These are phyloP conservation scores for Suhomyces sp. DNA, from an alignment of 805 yeast genomes.

Conservation along the genomic window DNA sequence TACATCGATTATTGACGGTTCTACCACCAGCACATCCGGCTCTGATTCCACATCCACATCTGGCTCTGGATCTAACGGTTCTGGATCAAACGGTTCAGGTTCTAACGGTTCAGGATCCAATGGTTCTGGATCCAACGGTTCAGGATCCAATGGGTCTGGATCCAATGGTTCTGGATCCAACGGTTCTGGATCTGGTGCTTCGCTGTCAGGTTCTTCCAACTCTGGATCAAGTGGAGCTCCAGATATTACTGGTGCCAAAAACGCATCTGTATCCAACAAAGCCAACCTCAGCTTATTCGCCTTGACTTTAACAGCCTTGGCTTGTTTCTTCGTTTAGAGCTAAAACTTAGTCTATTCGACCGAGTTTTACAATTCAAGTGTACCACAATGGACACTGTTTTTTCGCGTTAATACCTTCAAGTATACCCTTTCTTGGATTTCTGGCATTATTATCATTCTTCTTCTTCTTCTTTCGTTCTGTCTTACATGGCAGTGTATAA, in stretches of 20 bases:
- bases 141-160: neutral
- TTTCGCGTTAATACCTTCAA: neutral
- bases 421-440: neutral
- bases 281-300: neutral
- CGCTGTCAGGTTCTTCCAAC: neutral
- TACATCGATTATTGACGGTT: no score
- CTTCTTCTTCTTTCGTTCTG: no score
- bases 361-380: neutral
- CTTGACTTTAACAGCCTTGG: neutral
- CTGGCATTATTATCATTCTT: conserved; percentile 11
- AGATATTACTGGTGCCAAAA: conserved; percentile 1
- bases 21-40: no score
- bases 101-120: neutral
- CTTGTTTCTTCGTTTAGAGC: neutral
- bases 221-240: neutral
- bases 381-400: neutral
- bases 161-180: conserved; percentile 1
- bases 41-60: neutral
- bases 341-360: no score
- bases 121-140: conserved; percentile 1
- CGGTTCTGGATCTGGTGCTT: neutral
- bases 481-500: no score
- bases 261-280: conserved; percentile 1
- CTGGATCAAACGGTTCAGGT: neutral
- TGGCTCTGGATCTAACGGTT: neutral